Conservation (phyloP, 2,329 filamentous ascomycete genomes). For the Fusarium azukiicola region DNA sequence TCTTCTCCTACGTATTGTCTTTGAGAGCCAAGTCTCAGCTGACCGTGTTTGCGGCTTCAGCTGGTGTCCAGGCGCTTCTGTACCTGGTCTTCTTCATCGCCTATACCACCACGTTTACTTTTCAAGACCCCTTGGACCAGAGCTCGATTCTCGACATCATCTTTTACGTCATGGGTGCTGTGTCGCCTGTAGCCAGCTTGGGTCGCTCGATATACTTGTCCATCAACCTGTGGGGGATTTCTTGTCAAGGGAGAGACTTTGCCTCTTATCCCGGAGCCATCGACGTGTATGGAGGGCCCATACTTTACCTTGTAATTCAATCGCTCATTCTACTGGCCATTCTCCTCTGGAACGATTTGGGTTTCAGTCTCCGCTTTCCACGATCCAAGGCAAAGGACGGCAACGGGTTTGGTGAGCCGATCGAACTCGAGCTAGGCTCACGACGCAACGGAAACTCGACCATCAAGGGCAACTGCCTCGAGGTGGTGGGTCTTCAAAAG, state of each 20-base stretch:
- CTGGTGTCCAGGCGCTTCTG: background rate
- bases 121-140: background rate
- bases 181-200: background rate
- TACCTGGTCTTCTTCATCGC: conserved; percentile 25
- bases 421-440: conserved; percentile 15
- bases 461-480: conserved; percentile 7
- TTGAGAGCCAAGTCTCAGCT: conserved; percentile 20
- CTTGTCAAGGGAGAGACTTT: background rate
- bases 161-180: background rate
- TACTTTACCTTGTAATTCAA: background rate
- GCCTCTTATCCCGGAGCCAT: background rate
- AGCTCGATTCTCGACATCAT: conserved; percentile 2
- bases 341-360: background rate
- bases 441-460: background rate
- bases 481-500: background rate
- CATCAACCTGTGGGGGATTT: background rate
- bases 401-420: background rate
- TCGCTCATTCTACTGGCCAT: background rate
- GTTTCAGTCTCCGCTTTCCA: background rate
- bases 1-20: conserved; percentile 15
- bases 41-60: conserved; percentile 18
- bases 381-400: background rate
- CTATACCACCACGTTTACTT: conserved; percentile 16
- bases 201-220: conserved; percentile 16
- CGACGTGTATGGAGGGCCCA: conserved; percentile 1